phyloP scores from a whole-genome alignment of 305 asterid species.

The Solanum hybrid region DNA sequence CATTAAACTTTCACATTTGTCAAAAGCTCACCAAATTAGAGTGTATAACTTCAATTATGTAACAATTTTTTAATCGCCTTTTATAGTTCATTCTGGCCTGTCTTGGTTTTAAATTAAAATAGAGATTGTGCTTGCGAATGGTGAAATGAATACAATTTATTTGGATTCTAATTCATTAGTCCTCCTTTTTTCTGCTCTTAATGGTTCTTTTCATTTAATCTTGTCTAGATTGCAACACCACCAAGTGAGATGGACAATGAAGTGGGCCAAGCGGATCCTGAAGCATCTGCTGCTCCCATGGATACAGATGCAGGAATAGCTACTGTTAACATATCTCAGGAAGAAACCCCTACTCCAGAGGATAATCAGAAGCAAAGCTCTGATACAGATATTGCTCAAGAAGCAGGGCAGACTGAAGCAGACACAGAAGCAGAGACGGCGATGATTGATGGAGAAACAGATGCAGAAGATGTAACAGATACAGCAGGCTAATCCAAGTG shows the following conservation, averaged over 20 bases:
- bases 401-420: slow-evolving; percentile 57
- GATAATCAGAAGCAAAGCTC: slow-evolving; percentile 60
- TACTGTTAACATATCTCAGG: slow-evolving; percentile 43
- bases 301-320: slow-evolving; percentile 40
- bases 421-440: slow-evolving; percentile 24
- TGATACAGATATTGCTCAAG: slow-evolving; percentile 52
- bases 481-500: slow-evolving; percentile 21
- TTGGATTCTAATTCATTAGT: neutral
- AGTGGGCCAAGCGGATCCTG: slow-evolving; percentile 45
- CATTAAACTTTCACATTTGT: neutral
- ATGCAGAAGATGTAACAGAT: slow-evolving; percentile 43
- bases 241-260: slow-evolving; percentile 53
- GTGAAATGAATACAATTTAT: neutral
- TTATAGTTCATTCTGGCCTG: neutral
- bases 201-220: neutral
- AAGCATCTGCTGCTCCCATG: slow-evolving; percentile 35
- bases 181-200: neutral
- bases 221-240: slow-evolving; percentile 38
- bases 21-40: neutral
- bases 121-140: neutral
- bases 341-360: slow-evolving; percentile 59
- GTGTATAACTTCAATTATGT: neutral
- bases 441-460: slow-evolving; percentile 20
- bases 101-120: neutral
- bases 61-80: neutral